Evolutionary conservation across 176 grass and related monocot genomes (phyloP).

Genomic region (Luzula sylvatica): DNA sequence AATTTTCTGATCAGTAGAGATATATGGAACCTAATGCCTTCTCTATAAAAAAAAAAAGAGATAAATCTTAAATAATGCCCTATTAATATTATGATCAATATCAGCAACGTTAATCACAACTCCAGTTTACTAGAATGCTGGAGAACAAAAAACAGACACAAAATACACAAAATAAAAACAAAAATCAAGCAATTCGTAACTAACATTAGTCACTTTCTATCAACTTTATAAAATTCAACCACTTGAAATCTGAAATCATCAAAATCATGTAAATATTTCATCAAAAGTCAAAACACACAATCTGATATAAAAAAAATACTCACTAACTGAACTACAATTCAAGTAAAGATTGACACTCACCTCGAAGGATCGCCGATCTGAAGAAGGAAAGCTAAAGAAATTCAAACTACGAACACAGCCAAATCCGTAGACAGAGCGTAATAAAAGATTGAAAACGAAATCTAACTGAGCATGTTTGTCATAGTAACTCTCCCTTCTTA

Average conservation of each 20-base stretch:
- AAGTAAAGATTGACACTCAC: not conserved
- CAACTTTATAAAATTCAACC: not conserved
- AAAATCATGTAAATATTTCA: not conserved
- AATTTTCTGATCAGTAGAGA: not conserved
- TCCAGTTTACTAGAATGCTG: not conserved
- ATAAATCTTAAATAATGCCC: too few relatives aligned
- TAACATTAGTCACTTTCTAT: not conserved
- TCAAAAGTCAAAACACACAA: not conserved
- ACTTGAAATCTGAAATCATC: not conserved
- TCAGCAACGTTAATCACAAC: not conserved
- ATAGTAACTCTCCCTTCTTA: not conserved
- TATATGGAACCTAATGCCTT: too few relatives aligned
- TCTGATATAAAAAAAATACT: not conserved
- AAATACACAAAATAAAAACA: not conserved
- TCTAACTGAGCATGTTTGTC: slow-evolving; percentile 10
- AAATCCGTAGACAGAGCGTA: not conserved
- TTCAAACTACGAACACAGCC: slow-evolving; percentile 6
- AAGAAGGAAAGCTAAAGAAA: slow-evolving; percentile 1
- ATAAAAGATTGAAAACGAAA: slow-evolving; percentile 1
- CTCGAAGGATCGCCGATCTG: not conserved
- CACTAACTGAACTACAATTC: not conserved
- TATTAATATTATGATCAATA: too few relatives aligned
- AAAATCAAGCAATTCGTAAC: not conserved
- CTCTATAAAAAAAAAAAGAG: slow-evolving; percentile 1
- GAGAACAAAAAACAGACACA: not conserved